A percentile compares a stretch with the other conserved stretches of the same genome.
Evolutionary conservation across 352 stramenopile genomes (phyloP).

Genomic region (Pythium sukuiense): DNA sequence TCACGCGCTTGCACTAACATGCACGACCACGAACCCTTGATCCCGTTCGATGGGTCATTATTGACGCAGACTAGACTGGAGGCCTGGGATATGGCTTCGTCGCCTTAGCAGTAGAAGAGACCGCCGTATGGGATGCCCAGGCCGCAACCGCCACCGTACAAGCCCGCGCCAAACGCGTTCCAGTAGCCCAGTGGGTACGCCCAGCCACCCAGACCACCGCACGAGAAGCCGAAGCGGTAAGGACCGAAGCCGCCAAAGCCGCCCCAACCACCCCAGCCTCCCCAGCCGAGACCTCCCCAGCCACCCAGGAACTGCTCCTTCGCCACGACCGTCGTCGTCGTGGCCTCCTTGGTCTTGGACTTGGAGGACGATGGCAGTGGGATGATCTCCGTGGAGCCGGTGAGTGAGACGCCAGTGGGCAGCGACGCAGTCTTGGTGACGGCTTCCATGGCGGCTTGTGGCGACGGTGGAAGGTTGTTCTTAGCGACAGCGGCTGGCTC

Average conservation of each 20-base stretch:
- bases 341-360: conserved; percentile 1
- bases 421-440: background rate
- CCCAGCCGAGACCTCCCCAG: background rate
- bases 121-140: conserved; percentile 18
- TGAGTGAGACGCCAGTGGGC: background rate
- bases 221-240: conserved; percentile 26
- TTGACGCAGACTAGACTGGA: no score
- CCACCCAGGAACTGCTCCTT: conserved; percentile 4
- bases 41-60: no score
- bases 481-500: background rate
- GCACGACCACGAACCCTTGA: no score
- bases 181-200: conserved; percentile 42
- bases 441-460: conserved; percentile 1
- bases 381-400: conserved; percentile 1
- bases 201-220: conserved; percentile 32
- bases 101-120: conserved; percentile 12
- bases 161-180: conserved; percentile 27
- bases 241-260: conserved; percentile 6
- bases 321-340: background rate
- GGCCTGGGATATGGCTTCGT: no score
- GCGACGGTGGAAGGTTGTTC: background rate
- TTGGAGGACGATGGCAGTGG: background rate
- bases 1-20: no score
- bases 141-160: conserved; percentile 19
- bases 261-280: conserved; percentile 2